Evolutionary conservation across 176 grass and related monocot genomes (phyloP).

Genomic region (Poa pratensis): DNA sequence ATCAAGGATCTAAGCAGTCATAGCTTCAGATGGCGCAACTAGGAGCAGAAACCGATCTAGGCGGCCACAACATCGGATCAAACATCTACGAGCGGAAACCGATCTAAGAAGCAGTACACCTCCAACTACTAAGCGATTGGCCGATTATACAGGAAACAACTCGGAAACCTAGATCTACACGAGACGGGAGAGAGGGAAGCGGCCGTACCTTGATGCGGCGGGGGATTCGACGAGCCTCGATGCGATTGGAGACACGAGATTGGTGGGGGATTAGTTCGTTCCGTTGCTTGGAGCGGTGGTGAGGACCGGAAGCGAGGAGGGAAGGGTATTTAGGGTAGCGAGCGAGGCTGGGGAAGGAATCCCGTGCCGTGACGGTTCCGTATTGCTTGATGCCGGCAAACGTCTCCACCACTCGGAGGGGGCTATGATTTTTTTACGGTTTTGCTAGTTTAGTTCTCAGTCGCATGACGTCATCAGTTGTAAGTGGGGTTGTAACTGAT

Average conservation of each 20-base stretch:
- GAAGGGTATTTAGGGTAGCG: constrained; percentile 4
- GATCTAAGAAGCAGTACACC: too few species aligned
- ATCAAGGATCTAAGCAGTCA: not conserved
- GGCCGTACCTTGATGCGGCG: not conserved
- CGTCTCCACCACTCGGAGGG: too few species aligned
- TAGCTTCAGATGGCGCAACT: too few species aligned
- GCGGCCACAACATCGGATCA: too few species aligned
- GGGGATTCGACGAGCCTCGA: not conserved
- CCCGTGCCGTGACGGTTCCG: constrained; percentile 44
- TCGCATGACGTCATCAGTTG: too few species aligned
- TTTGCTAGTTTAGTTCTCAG: too few species aligned
- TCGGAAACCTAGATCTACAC: not conserved
- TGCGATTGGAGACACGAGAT: not conserved
- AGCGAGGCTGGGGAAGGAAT: not conserved
- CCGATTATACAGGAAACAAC: not conserved
- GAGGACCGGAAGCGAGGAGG: not conserved
- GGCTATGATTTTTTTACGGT: too few species aligned
- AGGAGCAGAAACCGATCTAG: too few species aligned
- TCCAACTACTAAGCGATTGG: not conserved
- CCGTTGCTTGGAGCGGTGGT: not conserved
- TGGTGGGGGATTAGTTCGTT: not conserved
- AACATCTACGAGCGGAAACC: too few species aligned
- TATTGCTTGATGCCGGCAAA: not conserved
- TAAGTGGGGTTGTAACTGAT: too few species aligned
- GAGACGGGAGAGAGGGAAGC: not conserved